These are phyloP conservation scores for Trichoderma gracile DNA, from an alignment of 2,329 filamentous ascomycete genomes.

Conservation along the genomic window DNA sequence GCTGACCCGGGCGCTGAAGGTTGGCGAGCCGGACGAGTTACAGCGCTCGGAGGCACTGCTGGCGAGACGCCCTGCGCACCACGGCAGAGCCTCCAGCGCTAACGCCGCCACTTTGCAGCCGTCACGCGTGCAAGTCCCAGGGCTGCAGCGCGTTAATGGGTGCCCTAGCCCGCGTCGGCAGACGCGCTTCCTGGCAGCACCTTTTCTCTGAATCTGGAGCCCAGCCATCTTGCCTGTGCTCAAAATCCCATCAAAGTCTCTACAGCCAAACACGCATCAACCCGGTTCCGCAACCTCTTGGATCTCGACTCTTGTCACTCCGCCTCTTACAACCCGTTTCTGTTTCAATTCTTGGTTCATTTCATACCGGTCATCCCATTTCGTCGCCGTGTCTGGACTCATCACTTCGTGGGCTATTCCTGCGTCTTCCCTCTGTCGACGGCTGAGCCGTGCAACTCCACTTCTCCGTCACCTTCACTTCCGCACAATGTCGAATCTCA, in stretches of 20 bases:
- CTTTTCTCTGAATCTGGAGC: neutral
- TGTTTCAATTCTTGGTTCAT: neutral
- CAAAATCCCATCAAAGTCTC: neutral
- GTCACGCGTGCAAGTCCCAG: constrained; percentile 8
- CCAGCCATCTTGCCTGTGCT: neutral
- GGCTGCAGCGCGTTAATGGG: constrained; percentile 26
- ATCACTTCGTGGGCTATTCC: neutral
- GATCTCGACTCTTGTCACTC: neutral
- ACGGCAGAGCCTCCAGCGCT: constrained; percentile 13
- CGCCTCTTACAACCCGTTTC: neutral
- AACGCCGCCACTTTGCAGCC: constrained; percentile 22
- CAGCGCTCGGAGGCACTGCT: neutral
- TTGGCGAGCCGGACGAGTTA: neutral
- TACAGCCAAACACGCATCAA: neutral
- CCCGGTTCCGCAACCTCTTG: neutral
- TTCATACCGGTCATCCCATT: neutral
- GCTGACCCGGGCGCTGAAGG: neutral
- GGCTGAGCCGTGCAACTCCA: constrained; percentile 25
- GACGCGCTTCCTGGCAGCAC: constrained; percentile 17
- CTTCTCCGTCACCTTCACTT: constrained; percentile 24
- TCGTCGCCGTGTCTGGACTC: neutral
- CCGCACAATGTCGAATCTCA: constrained; percentile 55
- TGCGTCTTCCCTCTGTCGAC: constrained; percentile 24
- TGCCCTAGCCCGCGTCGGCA: constrained; percentile 17
- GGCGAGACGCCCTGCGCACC: constrained; percentile 1